phyloP scores from a whole-genome alignment of 2,329 filamentous ascomycete genomes.

The Ophidiomyces ophidiicola region DNA sequence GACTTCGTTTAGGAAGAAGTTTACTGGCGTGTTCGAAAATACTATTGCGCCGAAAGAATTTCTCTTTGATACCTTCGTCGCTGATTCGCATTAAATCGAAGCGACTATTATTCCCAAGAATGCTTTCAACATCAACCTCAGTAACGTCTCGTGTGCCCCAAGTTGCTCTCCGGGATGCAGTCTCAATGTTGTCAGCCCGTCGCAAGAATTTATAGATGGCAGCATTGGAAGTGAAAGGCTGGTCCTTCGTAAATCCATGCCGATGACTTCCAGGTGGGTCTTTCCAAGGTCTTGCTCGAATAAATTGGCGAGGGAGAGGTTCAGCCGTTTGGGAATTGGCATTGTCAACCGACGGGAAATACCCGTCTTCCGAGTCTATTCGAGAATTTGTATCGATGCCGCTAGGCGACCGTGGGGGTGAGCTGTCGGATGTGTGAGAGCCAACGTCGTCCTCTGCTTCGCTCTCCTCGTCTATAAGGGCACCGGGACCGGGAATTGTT shows the following conservation, averaged over 20 bases:
- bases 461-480: conserved; percentile 35
- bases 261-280: conserved; percentile 30
- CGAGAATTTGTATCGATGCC: conserved; percentile 21
- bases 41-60: conserved; percentile 34
- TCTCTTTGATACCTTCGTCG: conserved; percentile 26
- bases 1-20: conserved; percentile 32
- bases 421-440: conserved; percentile 19
- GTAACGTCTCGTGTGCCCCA: conserved; percentile 41
- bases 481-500: conserved; percentile 41
- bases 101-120: conserved; percentile 29
- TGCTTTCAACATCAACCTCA: conserved; percentile 41
- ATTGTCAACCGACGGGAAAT: conserved; percentile 18
- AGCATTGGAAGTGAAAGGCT: conserved; percentile 43
- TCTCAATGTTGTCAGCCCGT: conserved; percentile 41
- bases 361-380: conserved; percentile 18
- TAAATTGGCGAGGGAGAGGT: conserved; percentile 28
- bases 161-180: conserved; percentile 43
- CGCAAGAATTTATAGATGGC: conserved; percentile 43
- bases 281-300: conserved; percentile 35
- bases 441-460: conserved; percentile 26
- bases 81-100: conserved; percentile 14
- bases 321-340: conserved; percentile 22
- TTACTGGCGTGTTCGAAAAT: conserved; percentile 31
- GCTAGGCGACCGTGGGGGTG: conserved; percentile 21
- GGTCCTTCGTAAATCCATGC: conserved; percentile 25